Percentiles rank a stretch among this genome's conserved stretches.
phyloP scores from a whole-genome alignment of 768 basidiomycete species.

The Lactarius evosmus region DNA sequence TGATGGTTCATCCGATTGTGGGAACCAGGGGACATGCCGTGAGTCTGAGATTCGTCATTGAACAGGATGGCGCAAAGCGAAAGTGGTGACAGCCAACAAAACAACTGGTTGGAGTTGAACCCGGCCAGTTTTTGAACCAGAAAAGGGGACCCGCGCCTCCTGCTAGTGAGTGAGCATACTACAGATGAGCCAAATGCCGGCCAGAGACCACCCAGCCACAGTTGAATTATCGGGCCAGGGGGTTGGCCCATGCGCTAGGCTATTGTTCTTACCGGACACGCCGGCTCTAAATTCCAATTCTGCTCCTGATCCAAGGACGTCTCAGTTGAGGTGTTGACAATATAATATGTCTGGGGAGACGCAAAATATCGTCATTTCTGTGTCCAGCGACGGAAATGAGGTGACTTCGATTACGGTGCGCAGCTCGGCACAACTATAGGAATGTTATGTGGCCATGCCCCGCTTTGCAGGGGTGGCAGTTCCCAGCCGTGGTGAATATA shows the following conservation, averaged over 20 bases:
- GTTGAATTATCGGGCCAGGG: too few species aligned
- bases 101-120: too few species aligned
- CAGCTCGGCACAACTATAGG: neutral
- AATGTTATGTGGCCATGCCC: neutral
- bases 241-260: neutral
- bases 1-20: neutral
- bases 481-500: neutral
- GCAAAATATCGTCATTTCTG: neutral
- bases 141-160: neutral
- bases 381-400: neutral
- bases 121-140: too few species aligned
- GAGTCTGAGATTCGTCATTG: too few species aligned
- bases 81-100: too few species aligned
- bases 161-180: neutral
- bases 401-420: neutral
- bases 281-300: neutral
- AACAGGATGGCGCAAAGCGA: neutral
- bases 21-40: neutral
- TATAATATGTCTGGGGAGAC: neutral
- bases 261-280: neutral
- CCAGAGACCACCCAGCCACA: too few species aligned
- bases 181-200: neutral
- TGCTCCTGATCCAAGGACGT: neutral
- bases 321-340: neutral
- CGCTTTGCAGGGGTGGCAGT: neutral